Conservation (phyloP, 2,329 filamentous ascomycete species). For the Calonectria hongkongensis region DNA sequence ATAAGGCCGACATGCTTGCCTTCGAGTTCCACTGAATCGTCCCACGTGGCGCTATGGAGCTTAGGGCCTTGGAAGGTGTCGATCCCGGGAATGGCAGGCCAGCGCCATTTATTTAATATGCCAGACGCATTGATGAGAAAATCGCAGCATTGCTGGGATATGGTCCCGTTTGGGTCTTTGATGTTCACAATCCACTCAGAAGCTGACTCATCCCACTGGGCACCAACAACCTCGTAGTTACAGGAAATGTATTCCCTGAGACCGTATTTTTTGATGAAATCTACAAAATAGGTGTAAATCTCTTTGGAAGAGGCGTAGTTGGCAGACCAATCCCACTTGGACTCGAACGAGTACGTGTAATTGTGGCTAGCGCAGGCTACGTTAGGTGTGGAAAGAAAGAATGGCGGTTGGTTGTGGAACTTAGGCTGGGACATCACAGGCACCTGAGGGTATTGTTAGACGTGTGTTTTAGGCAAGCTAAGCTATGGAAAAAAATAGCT, state of each 20-base stretch:
- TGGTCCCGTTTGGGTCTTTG: not conserved
- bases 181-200: not conserved
- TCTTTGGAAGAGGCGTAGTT: not conserved
- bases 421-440: not conserved
- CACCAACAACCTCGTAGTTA: not conserved
- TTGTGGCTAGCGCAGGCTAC: not conserved
- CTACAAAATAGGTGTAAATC: not conserved
- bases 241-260: not conserved
- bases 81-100: slow-evolving; percentile 25
- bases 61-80: slow-evolving; percentile 14
- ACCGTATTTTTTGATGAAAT: not conserved
- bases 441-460: not conserved
- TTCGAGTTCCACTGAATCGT: not conserved
- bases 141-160: not conserved
- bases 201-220: not conserved
- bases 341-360: not conserved
- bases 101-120: slow-evolving; percentile 26
- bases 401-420: too few species aligned
- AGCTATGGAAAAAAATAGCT: too few species aligned
- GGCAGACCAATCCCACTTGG: not conserved
- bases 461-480: too few species aligned
- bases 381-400: not conserved
- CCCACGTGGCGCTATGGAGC: slow-evolving; percentile 28
- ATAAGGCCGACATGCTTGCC: slow-evolving; percentile 29
- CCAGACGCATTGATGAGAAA: slow-evolving; percentile 28